Evolutionary conservation across 2,329 filamentous ascomycete genomes (phyloP).

Genomic region (Fusarium xyrophilum): DNA sequence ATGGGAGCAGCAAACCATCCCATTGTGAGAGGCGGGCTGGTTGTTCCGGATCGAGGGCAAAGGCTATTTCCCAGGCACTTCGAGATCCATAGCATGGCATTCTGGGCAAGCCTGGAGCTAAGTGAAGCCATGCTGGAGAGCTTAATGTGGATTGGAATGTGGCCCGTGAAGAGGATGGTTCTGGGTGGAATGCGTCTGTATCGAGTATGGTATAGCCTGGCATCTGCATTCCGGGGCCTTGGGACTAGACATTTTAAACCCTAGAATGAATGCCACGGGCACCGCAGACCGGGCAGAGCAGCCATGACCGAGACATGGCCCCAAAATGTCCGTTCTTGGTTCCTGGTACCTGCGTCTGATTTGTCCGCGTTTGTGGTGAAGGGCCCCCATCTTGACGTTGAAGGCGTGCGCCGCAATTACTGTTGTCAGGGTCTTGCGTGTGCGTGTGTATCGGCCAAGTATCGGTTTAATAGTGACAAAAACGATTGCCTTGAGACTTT

Average conservation of each 20-base stretch:
- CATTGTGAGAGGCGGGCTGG: not conserved
- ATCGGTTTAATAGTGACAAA: not conserved
- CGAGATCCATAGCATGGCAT: conserved; percentile 19
- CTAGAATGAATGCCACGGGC: conserved; percentile 9
- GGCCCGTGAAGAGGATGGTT: conserved; percentile 10
- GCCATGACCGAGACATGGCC: conserved; percentile 6
- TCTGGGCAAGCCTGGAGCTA: conserved; percentile 26
- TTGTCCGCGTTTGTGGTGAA: conserved; percentile 1
- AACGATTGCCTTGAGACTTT: not conserved
- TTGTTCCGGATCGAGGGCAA: conserved; percentile 24
- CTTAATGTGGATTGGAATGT: conserved; percentile 34
- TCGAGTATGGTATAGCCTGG: conserved; percentile 18
- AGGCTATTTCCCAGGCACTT: conserved; percentile 10
- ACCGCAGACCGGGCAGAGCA: conserved; percentile 7
- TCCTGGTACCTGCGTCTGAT: conserved; percentile 31
- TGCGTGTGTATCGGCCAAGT: not conserved
- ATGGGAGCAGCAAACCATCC: not conserved
- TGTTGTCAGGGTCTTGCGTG: conserved; percentile 11
- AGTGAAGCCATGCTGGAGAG: conserved; percentile 26
- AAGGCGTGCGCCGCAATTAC: not conserved
- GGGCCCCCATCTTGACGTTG: conserved; percentile 8
- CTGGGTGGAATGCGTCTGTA: conserved; percentile 27
- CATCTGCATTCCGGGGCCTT: conserved; percentile 25
- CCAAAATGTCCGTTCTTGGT: conserved; percentile 9
- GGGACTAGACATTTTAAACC: conserved; percentile 10